Evolutionary conservation across 2,329 filamentous ascomycete genomes (phyloP).

Genomic region (Venturiaceae sp.): DNA sequence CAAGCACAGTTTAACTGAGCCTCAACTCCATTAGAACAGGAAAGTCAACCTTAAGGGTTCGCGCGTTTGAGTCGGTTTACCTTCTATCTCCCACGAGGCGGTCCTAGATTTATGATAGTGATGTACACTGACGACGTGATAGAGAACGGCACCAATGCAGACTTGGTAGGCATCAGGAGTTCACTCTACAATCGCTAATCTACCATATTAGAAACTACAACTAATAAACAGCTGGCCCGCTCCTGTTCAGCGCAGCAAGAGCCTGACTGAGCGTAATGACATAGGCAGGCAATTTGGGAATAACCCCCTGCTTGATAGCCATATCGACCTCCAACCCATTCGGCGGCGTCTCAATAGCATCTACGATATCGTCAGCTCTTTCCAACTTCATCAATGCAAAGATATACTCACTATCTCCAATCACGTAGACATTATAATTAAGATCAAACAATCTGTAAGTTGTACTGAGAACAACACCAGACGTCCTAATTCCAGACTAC

Average conservation of each 20-base stretch:
- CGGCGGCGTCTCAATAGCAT: background rate
- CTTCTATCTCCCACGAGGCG: too few relatives aligned
- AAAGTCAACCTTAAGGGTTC: too few relatives aligned
- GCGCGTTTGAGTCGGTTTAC: too few relatives aligned
- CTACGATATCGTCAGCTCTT: background rate
- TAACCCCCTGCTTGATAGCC: background rate
- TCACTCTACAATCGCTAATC: too few relatives aligned
- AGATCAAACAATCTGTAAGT: slow-evolving; percentile 34
- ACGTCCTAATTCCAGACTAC: slow-evolving; percentile 29
- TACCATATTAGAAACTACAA: too few relatives aligned
- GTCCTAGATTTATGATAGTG: too few relatives aligned
- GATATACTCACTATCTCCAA: background rate
- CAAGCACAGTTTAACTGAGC: too few relatives aligned
- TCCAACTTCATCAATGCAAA: background rate
- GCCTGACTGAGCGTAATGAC: slow-evolving; percentile 23
- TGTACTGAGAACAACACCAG: slow-evolving; percentile 33
- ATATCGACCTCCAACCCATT: background rate
- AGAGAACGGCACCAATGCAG: too few relatives aligned
- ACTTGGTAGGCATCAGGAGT: too few relatives aligned
- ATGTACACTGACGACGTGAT: too few relatives aligned
- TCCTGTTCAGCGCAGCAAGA: slow-evolving; percentile 16
- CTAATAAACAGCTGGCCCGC: slow-evolving; percentile 17
- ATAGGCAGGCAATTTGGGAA: slow-evolving; percentile 13
- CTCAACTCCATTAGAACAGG: too few relatives aligned
- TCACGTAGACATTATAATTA: slow-evolving; percentile 32